Base-by-base conservation (phyloP, 169 alveolate species). In the Cryptosporidium muris region DNA sequence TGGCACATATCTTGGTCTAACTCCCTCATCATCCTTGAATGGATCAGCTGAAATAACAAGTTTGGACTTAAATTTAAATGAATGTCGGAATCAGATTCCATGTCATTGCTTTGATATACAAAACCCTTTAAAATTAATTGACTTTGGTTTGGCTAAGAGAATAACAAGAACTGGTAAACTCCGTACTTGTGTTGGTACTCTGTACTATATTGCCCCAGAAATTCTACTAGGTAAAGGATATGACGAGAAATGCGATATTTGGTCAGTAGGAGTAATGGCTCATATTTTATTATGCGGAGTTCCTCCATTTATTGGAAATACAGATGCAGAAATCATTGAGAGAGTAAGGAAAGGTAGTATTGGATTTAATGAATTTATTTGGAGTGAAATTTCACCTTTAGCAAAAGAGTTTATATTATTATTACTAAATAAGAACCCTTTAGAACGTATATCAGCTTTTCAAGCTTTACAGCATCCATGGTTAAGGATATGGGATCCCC, bases 171-270 rank as follows among this genome's bases (percentile, higher is more conserved):
- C 92, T 1, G 92, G 91, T 80, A 88, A 81, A 16, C 68, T 91
- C 51, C 65, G 92, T 58, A 81, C 89, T 56, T 82, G 92, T 25
- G 91, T 89, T 51, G 98, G 98, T 43, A 96, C 98, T 1, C 94
- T 94, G 8, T 93, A 95, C 88, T 96, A 95, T 91, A 95, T 94
- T 90, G 96, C 97, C 49, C 98, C 98, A 4, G 98, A 96, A 89
- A 97, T 96, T 34, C 90, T 92, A 2, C 56, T 92, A 42, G 95
- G 94, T 58, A 94, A 94, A 62, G 91, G 93, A 14, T 95, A 95
- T 88, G 96, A 95, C 82, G 94, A 92, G 45, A 95, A 94, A 90
- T 96, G 98, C 64, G 98, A 96, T 89, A 90, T 95, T 60, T 95
- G 98, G 98, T 92, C 96, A 51, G 92, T 95, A 38, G 98, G 98